A percentile compares a stretch with the other conserved stretches of the same genome.
These are phyloP conservation scores for Salisapilia sapeloensis DNA, from an alignment of 352 stramenopile species.

Conservation along the genomic window DNA sequence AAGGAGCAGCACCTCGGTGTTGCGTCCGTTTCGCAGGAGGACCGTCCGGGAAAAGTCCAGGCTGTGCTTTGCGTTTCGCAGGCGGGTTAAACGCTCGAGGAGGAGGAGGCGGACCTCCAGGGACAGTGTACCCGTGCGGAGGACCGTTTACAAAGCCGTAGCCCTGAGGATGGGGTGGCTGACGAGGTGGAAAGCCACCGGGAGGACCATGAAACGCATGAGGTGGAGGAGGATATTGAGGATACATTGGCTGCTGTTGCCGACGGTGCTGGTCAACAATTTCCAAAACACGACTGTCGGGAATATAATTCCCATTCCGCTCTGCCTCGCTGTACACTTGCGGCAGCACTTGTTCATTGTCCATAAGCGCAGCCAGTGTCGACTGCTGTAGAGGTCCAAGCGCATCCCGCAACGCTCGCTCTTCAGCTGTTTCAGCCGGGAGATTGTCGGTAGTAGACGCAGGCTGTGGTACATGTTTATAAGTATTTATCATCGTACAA, in stretches of 20 bases:
- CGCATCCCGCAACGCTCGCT: slow-evolving; percentile 38
- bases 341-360: slow-evolving; percentile 54
- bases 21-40: slow-evolving; percentile 18
- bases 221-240: slow-evolving; percentile 7
- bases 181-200: slow-evolving; percentile 4
- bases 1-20: slow-evolving; percentile 32
- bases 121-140: background rate
- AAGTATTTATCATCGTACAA: background rate
- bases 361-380: slow-evolving; percentile 52
- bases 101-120: background rate
- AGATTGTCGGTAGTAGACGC: slow-evolving; percentile 2
- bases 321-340: slow-evolving; percentile 72
- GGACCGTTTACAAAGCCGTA: too few species aligned
- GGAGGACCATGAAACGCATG: slow-evolving; percentile 8
- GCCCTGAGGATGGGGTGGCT: slow-evolving; percentile 4
- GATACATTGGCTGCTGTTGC: slow-evolving; percentile 12
- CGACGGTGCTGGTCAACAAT: slow-evolving; percentile 53
- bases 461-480: background rate
- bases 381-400: slow-evolving; percentile 50
- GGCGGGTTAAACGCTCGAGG: background rate
- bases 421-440: slow-evolving; percentile 22
- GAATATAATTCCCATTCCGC: slow-evolving; percentile 54
- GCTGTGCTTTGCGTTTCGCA: slow-evolving; percentile 24
- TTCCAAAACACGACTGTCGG: slow-evolving; percentile 57
- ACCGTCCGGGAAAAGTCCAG: slow-evolving; percentile 16